These are phyloP conservation scores for Dictyophora rubrovolvata DNA, from an alignment of 768 basidiomycete genomes.

Conservation along the genomic window DNA sequence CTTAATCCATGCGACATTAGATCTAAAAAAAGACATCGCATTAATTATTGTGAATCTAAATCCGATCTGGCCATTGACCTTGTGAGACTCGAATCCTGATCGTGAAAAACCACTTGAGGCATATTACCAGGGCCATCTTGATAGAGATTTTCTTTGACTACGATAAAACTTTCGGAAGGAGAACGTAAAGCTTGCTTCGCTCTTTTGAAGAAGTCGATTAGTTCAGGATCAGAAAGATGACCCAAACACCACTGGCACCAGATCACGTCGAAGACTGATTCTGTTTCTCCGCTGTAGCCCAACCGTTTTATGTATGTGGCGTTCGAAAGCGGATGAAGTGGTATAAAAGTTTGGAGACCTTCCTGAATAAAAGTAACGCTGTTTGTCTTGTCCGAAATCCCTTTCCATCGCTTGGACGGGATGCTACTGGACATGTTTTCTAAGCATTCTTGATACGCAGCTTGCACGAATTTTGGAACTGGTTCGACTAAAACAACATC, in stretches of 20 bases:
- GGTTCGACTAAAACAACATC: slow-evolving; percentile 90
- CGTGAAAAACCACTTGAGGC: slow-evolving; percentile 57
- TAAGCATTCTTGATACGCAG: slow-evolving; percentile 36
- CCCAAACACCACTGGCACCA: slow-evolving; percentile 99
- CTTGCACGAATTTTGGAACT: slow-evolving; percentile 62
- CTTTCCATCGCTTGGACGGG: slow-evolving; percentile 41
- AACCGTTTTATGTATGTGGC: slow-evolving; percentile 50
- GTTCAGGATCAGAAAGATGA: slow-evolving; percentile 67
- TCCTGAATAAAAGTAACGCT: slow-evolving; percentile 74
- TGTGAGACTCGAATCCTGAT: slow-evolving; percentile 82
- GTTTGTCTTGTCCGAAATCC: slow-evolving; percentile 50
- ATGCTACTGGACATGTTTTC: background rate
- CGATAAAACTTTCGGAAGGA: slow-evolving; percentile 45
- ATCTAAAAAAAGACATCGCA: slow-evolving; percentile 37
- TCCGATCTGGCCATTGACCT: slow-evolving; percentile 37
- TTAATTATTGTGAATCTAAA: background rate
- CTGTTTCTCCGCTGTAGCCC: slow-evolving; percentile 46
- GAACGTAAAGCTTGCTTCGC: slow-evolving; percentile 50
- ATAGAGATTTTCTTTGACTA: slow-evolving; percentile 91
- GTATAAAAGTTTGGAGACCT: slow-evolving; percentile 76
- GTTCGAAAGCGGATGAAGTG: slow-evolving; percentile 36
- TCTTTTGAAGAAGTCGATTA: slow-evolving; percentile 65
- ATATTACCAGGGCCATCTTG: slow-evolving; percentile 41
- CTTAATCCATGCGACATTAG: slow-evolving; percentile 70
- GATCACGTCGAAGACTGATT: slow-evolving; percentile 72